Conservation (phyloP, 805 yeast species). For the Wickerhamomyces chaumierensis region DNA sequence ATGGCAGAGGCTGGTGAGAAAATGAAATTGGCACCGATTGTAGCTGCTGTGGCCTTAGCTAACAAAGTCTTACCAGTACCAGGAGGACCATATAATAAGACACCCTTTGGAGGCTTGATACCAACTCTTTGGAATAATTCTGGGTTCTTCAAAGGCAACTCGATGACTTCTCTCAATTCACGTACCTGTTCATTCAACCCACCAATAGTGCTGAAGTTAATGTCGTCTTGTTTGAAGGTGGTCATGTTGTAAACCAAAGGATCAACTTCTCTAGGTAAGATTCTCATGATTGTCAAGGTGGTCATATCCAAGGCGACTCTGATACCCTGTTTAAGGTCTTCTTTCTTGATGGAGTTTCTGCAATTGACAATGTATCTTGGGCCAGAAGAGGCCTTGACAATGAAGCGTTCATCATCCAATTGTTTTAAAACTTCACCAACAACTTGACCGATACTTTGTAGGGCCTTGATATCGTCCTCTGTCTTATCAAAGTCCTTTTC, state of each 20-base stretch:
- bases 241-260: constrained; percentile 98
- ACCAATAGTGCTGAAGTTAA: constrained; percentile 91
- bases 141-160: constrained; percentile 92
- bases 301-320: constrained; percentile 97
- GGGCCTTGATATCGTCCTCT: constrained; percentile 92
- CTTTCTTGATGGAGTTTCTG: constrained; percentile 82
- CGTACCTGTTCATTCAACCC: constrained; percentile 93
- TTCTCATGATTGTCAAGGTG: constrained; percentile 93
- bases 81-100: constrained; percentile 92
- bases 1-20: constrained; percentile 98
- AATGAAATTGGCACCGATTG: constrained; percentile 94
- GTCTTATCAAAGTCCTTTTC: constrained; percentile 84
- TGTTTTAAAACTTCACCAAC: constrained; percentile 96
- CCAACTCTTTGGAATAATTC: constrained; percentile 94
- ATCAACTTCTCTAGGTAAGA: constrained; percentile 95
- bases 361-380: constrained; percentile 98
- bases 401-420: constrained; percentile 86
- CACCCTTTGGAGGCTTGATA: constrained; percentile 98
- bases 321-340: constrained; percentile 79
- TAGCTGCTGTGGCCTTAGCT: constrained; percentile 98
- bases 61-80: constrained; percentile 95
- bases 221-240: constrained; percentile 93
- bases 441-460: constrained; percentile 94
- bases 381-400: constrained; percentile 93
- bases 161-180: constrained; percentile 95